Conservation (phyloP, 129 eudicot species). For the Gnaphalium uliginosum region DNA sequence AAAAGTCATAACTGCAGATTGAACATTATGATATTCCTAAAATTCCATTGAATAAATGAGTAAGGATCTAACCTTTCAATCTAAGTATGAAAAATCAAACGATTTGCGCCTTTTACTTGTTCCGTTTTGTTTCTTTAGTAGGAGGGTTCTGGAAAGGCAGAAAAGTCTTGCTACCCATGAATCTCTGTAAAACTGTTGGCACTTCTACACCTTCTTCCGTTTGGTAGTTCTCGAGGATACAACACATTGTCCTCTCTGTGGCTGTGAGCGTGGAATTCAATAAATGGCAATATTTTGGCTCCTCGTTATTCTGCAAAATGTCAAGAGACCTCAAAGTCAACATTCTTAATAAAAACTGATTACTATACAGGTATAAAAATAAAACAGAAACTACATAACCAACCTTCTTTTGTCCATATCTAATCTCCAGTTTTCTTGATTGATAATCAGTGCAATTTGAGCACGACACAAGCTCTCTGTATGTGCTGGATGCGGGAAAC, state of each 20-base stretch:
- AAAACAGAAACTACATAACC: not conserved
- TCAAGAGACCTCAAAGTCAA: not conserved
- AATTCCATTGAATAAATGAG: not conserved
- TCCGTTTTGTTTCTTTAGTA: conserved; percentile 56
- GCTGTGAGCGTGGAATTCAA: conserved; percentile 93
- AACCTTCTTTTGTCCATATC: conserved; percentile 40
- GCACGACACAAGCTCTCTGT: conserved; percentile 87
- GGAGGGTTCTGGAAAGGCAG: conserved; percentile 54
- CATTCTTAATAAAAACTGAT: not conserved
- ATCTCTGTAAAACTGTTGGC: conserved; percentile 61
- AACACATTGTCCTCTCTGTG: conserved; percentile 90
- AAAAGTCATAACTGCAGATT: no score
- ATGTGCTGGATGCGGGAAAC: conserved; percentile 76
- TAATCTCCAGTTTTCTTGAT: conserved; percentile 37
- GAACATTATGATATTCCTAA: not conserved
- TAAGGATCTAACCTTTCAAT: conserved; percentile 24
- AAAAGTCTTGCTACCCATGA: conserved; percentile 85
- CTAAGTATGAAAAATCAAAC: conserved; percentile 13
- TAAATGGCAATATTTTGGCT: conserved; percentile 67
- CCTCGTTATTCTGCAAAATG: conserved; percentile 61
- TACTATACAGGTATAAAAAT: conserved; percentile 5
- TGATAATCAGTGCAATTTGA: conserved; percentile 64
- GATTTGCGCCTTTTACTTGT: conserved; percentile 47
- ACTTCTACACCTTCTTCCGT: conserved; percentile 88
- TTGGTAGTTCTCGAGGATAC: conserved; percentile 82